A percentile compares a stretch with the other conserved stretches of the same genome.
These are phyloP conservation scores for Sporothrix sp. DNA, from an alignment of 2,329 filamentous ascomycete species.

Conservation along the genomic window DNA sequence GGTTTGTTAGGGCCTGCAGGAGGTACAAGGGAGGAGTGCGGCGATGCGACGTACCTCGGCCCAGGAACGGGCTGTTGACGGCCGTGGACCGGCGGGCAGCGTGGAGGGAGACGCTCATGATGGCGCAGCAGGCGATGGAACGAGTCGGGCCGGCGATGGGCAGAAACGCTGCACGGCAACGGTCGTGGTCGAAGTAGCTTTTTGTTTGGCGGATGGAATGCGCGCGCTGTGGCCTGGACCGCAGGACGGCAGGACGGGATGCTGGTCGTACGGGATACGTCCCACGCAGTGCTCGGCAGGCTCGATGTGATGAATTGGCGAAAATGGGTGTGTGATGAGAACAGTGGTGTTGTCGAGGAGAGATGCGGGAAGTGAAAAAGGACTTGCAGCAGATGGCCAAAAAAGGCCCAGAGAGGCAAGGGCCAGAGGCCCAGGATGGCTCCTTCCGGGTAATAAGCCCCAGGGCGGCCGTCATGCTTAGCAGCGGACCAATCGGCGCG, in stretches of 20 bases:
- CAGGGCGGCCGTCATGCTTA: slow-evolving; percentile 1
- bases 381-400: slow-evolving; percentile 8
- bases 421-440: slow-evolving; percentile 5
- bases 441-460: slow-evolving; percentile 8
- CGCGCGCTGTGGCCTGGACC: background rate
- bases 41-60: slow-evolving; percentile 30
- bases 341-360: background rate
- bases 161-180: background rate
- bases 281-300: background rate
- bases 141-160: background rate
- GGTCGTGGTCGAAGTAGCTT: background rate
- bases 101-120: slow-evolving; percentile 48
- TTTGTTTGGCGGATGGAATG: background rate
- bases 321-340: background rate
- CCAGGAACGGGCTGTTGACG: slow-evolving; percentile 42
- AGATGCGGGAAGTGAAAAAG: slow-evolving; percentile 6
- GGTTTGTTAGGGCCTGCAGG: slow-evolving; percentile 18
- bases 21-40: background rate
- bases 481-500: slow-evolving; percentile 1
- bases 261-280: background rate
- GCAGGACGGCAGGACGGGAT: background rate
- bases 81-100: slow-evolving; percentile 44
- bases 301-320: background rate
- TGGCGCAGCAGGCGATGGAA: slow-evolving; percentile 8
- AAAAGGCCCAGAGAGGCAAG: slow-evolving; percentile 7